Conservation (phyloP, 2,329 filamentous ascomycete species). For the Aureobasidium sp. region DNA sequence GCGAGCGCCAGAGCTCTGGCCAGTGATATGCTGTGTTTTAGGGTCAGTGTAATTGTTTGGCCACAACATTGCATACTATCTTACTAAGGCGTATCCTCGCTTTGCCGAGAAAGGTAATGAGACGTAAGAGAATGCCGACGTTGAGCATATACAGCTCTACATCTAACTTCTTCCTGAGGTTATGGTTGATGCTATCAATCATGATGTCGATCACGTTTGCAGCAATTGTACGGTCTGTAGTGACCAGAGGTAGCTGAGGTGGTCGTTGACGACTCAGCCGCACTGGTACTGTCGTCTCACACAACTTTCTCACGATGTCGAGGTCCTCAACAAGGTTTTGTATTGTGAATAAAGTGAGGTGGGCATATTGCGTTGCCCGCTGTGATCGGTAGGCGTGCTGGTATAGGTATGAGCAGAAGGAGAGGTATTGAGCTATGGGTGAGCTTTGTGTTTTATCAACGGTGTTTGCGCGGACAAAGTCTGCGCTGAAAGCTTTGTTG, state of each 20-base stretch:
- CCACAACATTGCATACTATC: not conserved
- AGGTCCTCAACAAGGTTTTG: conserved; percentile 83
- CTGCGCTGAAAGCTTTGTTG: conserved; percentile 92
- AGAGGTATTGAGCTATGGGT: conserved; percentile 76
- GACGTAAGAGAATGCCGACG: conserved; percentile 72
- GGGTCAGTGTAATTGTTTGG: not conserved
- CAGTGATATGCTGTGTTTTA: conserved; percentile 66
- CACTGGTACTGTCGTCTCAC: conserved; percentile 67
- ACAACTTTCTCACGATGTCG: conserved; percentile 73
- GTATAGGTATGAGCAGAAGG: conserved; percentile 83
- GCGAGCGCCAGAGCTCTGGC: conserved; percentile 86
- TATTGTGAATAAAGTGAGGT: conserved; percentile 77
- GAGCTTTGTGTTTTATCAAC: conserved; percentile 59
- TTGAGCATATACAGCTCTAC: conserved; percentile 77
- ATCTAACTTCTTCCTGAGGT: conserved; percentile 77
- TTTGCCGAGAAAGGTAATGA: conserved; percentile 77
- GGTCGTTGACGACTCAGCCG: conserved; percentile 84
- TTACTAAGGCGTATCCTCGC: conserved; percentile 65
- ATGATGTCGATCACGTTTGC: conserved; percentile 77
- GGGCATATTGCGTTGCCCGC: conserved; percentile 73
- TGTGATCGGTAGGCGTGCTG: conserved; percentile 84
- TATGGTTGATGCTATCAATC: conserved; percentile 89
- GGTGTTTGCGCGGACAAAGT: conserved; percentile 56
- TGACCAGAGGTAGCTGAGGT: conserved; percentile 71
- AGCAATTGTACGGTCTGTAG: conserved; percentile 65